Evolutionary conservation across 1,139 yeast genomes (phyloP), one percentile per base, ranked within the genome.

Genomic region (Suhomyces wounanorum): DNA sequence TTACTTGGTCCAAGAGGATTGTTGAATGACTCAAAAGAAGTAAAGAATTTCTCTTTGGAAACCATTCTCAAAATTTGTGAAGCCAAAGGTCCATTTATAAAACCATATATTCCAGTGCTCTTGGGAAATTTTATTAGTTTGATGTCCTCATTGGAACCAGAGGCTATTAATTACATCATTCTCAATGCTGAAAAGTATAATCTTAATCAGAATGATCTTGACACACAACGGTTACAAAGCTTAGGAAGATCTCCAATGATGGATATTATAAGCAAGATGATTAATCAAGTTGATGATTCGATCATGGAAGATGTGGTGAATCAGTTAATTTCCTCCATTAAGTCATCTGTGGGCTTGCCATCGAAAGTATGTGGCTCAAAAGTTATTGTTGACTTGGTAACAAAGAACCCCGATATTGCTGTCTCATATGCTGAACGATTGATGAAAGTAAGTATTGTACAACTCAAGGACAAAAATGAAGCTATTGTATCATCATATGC

Each of bases 111-210:
- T 38, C 87, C 96, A 0, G 73, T 73, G 3, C 75, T 94, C 47
- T 73, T 90, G 17, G 87, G 83, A 44, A 89, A 89, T 50, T 78
- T 94, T 59, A 73, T 89, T 16, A 69, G 79, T 8, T 70, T 90
- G 55, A 84, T 94, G 83, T 89, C 97, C 0, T 87, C 96, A 0
- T 73, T 94, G 45, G 99, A 94, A 61, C 98, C 98, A 0, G 97
- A 92, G 63, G 84, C 89, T 2, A 81, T 90, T 58, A 92, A 94
- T 63, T 94, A 91, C 60, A 70, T 94, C 54, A 84, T 95, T 0
- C 75, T 94, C 56, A 92, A 94, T 69, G 97, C 98, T 0, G 92
- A 85, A 54, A 94, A 91, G 65, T 90, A 87, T 63, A 90, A 91
- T 46, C 67, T 91, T 52, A 84, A 85, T 45, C 75, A 83, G 18